Base-by-base conservation (phyloP, 768 basidiomycete genomes). In the Atractiella rhizophila region DNA sequence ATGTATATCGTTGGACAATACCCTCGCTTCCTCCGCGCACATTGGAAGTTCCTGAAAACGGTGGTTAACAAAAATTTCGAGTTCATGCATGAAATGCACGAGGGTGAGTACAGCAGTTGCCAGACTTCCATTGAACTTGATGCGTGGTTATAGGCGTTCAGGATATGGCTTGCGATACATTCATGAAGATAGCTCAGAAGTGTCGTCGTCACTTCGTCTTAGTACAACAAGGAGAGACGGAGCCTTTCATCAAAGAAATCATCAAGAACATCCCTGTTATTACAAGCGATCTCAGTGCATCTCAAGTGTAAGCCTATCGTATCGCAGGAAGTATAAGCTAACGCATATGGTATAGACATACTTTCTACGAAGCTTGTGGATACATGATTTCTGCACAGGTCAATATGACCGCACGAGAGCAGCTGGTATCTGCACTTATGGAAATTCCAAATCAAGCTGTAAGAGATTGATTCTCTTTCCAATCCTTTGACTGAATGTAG, bases 1-100 rank as follows among this genome's bases (percentile, higher is more conserved):
- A 63, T 63, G 62, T 98, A 98, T 59, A 98, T 94, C 54, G 91
- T 98, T 48, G 91, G 91, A 37, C 91, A 98, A 62, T 98, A 98
- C 56, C 91, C 91, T 33, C 74, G 91, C 27, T 98, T 96, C 72
- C 71, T 98, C 55, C 96, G 94, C 59, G 91, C 91, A 15, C 91
- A 98, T 59, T 98, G 91, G 91, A 98, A 96, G 63, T 98, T 98
- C 70, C 64, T 98, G 56, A 98, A 98, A 67, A 96, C 91, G 2
- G 91, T 98, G 40, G 88, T 98, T 48, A 98, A 96, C 64, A 98
- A 98, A 60, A 66, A 96, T 6, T 98, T 96, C 60, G 91, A 98
- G 58, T 98, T 98, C 59, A 96, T 96, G 85, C 91, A 98, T 59
- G 88, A 98, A 63, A 91, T 83, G 0, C 88, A 98, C 55, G 91